Conservation (phyloP, 495 filamentous ascomycete species). For the Diplogelasinospora grovesii region DNA sequence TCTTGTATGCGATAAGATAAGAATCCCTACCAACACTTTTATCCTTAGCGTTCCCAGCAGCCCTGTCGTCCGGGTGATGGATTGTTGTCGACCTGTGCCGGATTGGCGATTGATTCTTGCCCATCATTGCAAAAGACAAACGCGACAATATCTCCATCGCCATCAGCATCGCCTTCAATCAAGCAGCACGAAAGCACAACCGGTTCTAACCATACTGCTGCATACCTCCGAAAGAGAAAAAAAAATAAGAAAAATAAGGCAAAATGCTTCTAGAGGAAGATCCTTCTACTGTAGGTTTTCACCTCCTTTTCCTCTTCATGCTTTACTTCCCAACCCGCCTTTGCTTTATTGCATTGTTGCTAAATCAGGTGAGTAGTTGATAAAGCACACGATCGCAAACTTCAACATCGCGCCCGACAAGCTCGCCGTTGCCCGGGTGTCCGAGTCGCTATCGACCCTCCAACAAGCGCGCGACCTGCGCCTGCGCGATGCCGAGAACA, state of each 20-base stretch:
- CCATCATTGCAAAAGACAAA: neutral
- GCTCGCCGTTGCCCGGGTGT: constrained; percentile 75
- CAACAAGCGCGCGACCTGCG: constrained; percentile 71
- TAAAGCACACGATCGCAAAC: constrained; percentile 81
- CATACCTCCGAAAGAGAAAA: neutral
- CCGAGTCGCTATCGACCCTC: constrained; percentile 71
- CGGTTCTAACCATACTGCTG: neutral
- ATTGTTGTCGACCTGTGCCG: no score
- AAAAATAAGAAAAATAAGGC: constrained; percentile 16
- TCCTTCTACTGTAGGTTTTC: constrained; percentile 62
- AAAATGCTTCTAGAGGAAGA: constrained; percentile 96
- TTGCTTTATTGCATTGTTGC: neutral
- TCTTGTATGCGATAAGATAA: constrained; percentile 27
- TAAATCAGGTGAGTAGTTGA: constrained; percentile 52
- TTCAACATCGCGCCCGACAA: constrained; percentile 92
- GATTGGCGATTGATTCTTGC: neutral
- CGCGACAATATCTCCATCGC: no score
- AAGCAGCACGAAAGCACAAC: neutral
- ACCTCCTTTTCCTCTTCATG: neutral
- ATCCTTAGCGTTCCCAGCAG: no score
- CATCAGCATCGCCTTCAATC: neutral
- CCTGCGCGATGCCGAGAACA: constrained; percentile 61
- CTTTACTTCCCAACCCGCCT: neutral
- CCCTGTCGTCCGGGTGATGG: constrained; percentile 17
- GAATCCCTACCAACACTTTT: constrained; percentile 4